Conservation (phyloP, 2,329 filamentous ascomycete genomes). For the Phaeosphaeriaceae sp. region DNA sequence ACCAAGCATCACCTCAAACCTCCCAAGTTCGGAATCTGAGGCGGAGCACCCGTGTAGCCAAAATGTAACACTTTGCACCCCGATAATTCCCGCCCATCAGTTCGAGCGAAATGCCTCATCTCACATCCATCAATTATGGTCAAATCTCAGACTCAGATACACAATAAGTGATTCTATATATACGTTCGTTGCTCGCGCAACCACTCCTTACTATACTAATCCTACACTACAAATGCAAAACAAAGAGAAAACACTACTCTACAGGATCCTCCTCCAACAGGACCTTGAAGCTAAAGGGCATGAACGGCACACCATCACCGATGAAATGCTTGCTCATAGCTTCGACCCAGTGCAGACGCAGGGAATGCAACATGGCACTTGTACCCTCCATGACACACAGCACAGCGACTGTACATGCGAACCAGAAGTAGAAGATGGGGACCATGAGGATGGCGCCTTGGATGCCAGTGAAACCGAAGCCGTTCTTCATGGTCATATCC, state of each 20-base stretch:
- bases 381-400: conserved; percentile 96
- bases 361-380: conserved; percentile 91
- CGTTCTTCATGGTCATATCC: conserved; percentile 89
- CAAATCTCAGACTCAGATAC: too few relatives aligned
- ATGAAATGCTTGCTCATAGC: conserved; percentile 98
- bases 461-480: conserved; percentile 72
- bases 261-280: conserved; percentile 80
- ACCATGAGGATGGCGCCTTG: conserved; percentile 82
- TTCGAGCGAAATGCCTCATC: background rate
- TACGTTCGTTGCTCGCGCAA: background rate
- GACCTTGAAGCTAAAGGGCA: conserved; percentile 86
- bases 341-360: conserved; percentile 95
- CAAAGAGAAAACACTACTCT: conserved; percentile 34
- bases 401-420: conserved; percentile 80
- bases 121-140: background rate
- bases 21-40: conserved; percentile 1
- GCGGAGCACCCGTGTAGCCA: background rate
- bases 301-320: conserved; percentile 84
- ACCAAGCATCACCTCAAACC: conserved; percentile 8
- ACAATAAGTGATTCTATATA: too few relatives aligned
- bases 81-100: background rate
- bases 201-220: conserved; percentile 12
- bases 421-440: conserved; percentile 86
- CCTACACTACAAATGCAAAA: conserved; percentile 17
- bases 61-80: background rate